phyloP scores from a whole-genome alignment of 352 stramenopile genomes.

The Globisporangium mamillatum region DNA sequence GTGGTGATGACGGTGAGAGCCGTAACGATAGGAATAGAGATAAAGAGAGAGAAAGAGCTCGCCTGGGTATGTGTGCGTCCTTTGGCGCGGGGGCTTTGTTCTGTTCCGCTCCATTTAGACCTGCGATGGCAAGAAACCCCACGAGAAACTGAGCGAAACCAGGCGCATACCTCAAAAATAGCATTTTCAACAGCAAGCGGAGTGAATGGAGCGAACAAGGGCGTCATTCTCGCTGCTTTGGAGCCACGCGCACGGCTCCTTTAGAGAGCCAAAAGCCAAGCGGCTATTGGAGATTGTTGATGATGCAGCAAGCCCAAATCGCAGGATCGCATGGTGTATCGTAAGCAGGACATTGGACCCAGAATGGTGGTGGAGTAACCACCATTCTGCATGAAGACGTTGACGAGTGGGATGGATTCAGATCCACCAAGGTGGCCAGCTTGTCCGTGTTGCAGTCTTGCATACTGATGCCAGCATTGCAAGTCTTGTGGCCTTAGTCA shows the following conservation, averaged over 20 bases:
- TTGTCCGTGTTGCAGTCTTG: not conserved
- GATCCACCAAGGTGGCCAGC: not conserved
- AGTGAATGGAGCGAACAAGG: not conserved
- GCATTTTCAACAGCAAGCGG: not conserved
- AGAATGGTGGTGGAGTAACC: not conserved
- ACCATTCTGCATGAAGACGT: conserved; percentile 1
- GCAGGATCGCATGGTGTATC: not conserved
- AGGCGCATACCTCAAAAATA: not conserved
- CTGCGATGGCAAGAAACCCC: not conserved
- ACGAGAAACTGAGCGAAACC: conserved; percentile 1
- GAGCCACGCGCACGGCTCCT: not conserved
- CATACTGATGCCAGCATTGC: not conserved
- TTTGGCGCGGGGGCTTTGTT: not conserved
- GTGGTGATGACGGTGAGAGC: not conserved
- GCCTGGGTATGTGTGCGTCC: not conserved
- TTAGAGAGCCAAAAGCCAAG: not conserved
- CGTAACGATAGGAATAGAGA: conserved; percentile 3
- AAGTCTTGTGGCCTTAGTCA: not conserved
- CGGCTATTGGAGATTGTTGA: not conserved
- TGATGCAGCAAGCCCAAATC: not conserved
- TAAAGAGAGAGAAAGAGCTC: not conserved
- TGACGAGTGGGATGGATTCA: conserved; percentile 3
- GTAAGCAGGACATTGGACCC: not conserved
- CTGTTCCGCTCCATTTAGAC: conserved; percentile 9
- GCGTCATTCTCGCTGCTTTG: not conserved